phyloP scores from a whole-genome alignment of 2,329 filamentous ascomycete species.

The Penicillium aurantiogriseum region DNA sequence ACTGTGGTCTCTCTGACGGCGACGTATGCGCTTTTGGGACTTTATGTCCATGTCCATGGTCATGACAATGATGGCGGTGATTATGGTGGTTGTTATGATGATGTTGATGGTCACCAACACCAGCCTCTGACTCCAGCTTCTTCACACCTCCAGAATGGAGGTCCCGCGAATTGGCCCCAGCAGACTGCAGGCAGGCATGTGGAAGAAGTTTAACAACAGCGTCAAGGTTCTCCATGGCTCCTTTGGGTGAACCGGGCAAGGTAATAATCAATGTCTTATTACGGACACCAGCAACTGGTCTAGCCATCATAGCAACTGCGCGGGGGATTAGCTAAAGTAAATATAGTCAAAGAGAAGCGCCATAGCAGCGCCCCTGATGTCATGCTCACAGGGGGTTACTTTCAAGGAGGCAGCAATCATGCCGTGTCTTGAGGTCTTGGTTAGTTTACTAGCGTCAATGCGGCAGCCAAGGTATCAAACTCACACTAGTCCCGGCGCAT shows the following conservation, averaged over 20 bases:
- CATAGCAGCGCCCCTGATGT: slow-evolving; percentile 11
- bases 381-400: slow-evolving; percentile 78
- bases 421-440: slow-evolving; percentile 60
- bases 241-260: slow-evolving; percentile 90
- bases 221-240: slow-evolving; percentile 88
- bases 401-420: slow-evolving; percentile 84
- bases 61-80: slow-evolving; percentile 55
- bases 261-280: slow-evolving; percentile 82
- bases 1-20: slow-evolving; percentile 56
- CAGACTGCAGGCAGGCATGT: slow-evolving; percentile 88
- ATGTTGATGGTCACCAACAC: slow-evolving; percentile 47
- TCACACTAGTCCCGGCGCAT: slow-evolving; percentile 81
- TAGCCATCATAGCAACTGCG: slow-evolving; percentile 91
- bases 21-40: slow-evolving; percentile 71
- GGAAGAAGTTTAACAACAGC: slow-evolving; percentile 85
- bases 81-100: slow-evolving; percentile 41
- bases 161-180: slow-evolving; percentile 74
- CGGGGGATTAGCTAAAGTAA: slow-evolving; percentile 23
- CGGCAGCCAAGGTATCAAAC: slow-evolving; percentile 26
- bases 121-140: slow-evolving; percentile 81
- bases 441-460: slow-evolving; percentile 16
- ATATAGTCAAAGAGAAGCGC: slow-evolving; percentile 10
- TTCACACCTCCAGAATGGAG: slow-evolving; percentile 79
- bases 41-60: slow-evolving; percentile 62
- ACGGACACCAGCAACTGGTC: slow-evolving; percentile 84